Conservation (phyloP, 768 basidiomycete genomes). For the Naganishia randhawae region DNA sequence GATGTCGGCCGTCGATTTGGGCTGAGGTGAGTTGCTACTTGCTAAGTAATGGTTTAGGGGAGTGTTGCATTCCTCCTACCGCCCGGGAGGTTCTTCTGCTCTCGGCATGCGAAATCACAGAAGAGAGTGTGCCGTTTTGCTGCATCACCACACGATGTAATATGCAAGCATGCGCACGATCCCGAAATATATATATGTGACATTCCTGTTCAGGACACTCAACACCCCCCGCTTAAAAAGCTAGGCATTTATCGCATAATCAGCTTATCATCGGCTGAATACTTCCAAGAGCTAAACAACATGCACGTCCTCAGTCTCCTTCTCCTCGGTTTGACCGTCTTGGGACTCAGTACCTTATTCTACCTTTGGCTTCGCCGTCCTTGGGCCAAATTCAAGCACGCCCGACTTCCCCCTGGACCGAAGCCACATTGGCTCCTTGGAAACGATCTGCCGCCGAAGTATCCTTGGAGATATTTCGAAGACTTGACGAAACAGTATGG, state of each 20-base stretch:
- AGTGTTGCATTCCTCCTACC: no score
- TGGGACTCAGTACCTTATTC: not conserved
- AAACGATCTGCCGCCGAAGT: constrained; percentile 9
- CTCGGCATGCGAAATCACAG: no score
- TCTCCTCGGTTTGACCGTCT: not conserved
- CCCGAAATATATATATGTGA: no score
- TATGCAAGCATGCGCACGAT: no score
- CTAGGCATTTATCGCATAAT: no score
- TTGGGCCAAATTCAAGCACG: not conserved
- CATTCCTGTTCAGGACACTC: not conserved
- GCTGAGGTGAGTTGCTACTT: not conserved
- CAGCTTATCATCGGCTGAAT: no score
- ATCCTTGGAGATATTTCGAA: constrained; percentile 17
- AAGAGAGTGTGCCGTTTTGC: no score
- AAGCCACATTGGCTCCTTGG: constrained; percentile 18
- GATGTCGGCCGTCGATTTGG: constrained; percentile 5
- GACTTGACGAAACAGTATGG: constrained; percentile 16
- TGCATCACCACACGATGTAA: no score
- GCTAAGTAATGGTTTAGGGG: no score
- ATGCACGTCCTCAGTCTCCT: not conserved
- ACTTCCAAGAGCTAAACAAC: not conserved
- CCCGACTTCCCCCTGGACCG: constrained; percentile 20
- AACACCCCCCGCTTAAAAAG: not conserved
- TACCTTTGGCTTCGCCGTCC: constrained; percentile 9
- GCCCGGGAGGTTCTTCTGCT: no score